Conservation (phyloP, 768 basidiomycete species). For the Agaricus subrufescens region DNA sequence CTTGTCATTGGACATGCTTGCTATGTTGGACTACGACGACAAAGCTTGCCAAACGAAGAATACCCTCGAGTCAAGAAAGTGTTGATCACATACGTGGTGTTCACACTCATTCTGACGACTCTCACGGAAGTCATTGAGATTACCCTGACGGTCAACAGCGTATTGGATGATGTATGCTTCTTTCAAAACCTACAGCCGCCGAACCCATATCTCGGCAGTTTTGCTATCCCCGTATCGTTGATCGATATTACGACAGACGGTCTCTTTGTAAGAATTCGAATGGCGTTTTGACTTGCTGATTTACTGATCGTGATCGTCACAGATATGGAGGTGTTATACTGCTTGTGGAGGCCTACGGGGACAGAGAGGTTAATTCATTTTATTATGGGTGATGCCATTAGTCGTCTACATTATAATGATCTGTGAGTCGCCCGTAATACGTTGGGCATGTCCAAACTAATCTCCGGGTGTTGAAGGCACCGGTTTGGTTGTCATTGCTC, state of each 20-base stretch:
- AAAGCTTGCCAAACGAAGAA: background rate
- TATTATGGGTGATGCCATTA: background rate
- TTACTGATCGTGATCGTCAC: background rate
- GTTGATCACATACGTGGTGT: background rate
- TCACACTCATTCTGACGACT: background rate
- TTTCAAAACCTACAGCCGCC: background rate
- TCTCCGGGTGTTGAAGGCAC: background rate
- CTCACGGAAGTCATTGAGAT: background rate
- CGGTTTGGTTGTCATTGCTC: background rate
- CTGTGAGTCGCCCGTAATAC: background rate
- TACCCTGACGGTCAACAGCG: background rate
- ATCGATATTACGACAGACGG: background rate
- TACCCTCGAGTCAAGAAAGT: background rate
- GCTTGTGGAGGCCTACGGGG: background rate
- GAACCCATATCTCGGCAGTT: background rate
- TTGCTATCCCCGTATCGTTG: background rate
- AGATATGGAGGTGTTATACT: constrained; percentile 2
- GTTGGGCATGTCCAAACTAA: background rate
- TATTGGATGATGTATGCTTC: background rate
- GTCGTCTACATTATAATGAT: background rate
- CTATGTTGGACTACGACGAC: background rate
- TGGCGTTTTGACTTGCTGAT: background rate
- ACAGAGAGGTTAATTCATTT: background rate
- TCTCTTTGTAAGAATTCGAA: background rate
- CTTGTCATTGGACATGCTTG: background rate